A percentile compares a stretch with the other conserved stretches of the same genome.
Evolutionary conservation across 345 rosid genomes (phyloP).

Genomic region (Tarenaya hassleriana): DNA sequence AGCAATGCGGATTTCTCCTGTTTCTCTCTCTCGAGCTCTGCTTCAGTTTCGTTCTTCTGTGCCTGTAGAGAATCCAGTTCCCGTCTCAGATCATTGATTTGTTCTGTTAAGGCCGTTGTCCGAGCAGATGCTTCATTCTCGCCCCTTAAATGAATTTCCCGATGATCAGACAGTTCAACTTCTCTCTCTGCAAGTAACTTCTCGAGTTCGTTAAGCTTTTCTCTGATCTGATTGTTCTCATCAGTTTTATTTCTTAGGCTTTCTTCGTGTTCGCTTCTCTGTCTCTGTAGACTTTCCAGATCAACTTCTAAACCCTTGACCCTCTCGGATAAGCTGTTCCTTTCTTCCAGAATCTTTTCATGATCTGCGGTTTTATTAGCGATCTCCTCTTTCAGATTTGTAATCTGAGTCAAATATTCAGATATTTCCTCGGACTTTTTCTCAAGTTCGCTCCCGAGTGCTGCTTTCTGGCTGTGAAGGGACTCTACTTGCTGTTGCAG

Average conservation of each 20-base stretch:
- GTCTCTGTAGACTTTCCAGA: constrained; percentile 36
- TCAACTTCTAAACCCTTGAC: constrained; percentile 34
- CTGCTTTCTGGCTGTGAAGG: constrained; percentile 47
- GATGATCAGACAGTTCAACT: constrained; percentile 37
- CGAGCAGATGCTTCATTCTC: constrained; percentile 45
- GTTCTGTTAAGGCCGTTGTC: constrained; percentile 34
- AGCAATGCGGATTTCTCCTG: constrained; percentile 40
- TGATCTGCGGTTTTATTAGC: constrained; percentile 31
- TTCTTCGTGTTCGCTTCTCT: constrained; percentile 45
- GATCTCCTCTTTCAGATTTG: constrained; percentile 38
- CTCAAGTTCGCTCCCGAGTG: constrained; percentile 46
- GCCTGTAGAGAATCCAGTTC: constrained; percentile 43
- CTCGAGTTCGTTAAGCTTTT: constrained; percentile 35
- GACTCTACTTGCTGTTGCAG: constrained; percentile 49
- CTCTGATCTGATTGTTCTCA: constrained; percentile 32
- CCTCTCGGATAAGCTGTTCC: constrained; percentile 34
- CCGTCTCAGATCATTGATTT: constrained; percentile 37
- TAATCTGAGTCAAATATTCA: constrained; percentile 37
- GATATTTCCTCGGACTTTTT: constrained; percentile 47
- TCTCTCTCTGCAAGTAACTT: constrained; percentile 32
- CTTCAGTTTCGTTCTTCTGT: constrained; percentile 36
- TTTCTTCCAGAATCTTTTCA: constrained; percentile 39
- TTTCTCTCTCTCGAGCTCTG: constrained; percentile 47
- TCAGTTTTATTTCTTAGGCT: constrained; percentile 29
- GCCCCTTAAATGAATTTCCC: constrained; percentile 28